phyloP scores from a whole-genome alignment of 2,329 filamentous ascomycete genomes.

The Trichoderma pleuroti region DNA sequence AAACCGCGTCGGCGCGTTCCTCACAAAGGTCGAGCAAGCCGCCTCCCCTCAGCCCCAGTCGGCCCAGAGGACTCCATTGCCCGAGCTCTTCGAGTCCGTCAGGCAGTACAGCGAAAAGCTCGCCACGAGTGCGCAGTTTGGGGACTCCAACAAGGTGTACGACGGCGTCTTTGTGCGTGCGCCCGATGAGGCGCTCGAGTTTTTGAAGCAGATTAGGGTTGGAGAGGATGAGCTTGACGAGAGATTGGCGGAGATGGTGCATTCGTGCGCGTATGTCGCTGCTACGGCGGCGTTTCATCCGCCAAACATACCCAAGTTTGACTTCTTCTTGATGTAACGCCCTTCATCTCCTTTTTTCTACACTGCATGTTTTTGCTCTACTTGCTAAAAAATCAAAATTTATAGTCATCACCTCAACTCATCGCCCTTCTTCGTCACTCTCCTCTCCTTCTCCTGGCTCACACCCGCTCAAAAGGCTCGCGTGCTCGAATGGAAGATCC shows the following conservation, averaged over 20 bases:
- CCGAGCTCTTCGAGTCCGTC: constrained; percentile 60
- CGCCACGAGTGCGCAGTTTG: constrained; percentile 42
- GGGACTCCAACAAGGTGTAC: constrained; percentile 60
- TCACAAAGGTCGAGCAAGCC: constrained; percentile 51
- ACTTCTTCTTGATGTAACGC: constrained; percentile 68
- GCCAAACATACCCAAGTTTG: constrained; percentile 66
- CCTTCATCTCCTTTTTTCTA: constrained; percentile 20
- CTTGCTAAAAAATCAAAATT: background rate
- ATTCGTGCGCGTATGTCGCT: constrained; percentile 52
- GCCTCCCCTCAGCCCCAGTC: constrained; percentile 28
- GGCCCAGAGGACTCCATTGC: constrained; percentile 28
- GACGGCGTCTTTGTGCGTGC: constrained; percentile 66
- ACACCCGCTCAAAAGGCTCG: constrained; percentile 58
- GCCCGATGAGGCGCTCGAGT: constrained; percentile 57
- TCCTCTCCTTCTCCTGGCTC: constrained; percentile 62
- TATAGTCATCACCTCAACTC: constrained; percentile 68
- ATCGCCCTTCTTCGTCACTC: constrained; percentile 66
- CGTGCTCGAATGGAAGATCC: constrained; percentile 77
- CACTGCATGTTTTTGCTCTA: background rate
- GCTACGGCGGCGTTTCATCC: constrained; percentile 58
- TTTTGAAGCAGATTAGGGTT: constrained; percentile 59
- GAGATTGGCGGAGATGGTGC: constrained; percentile 62
- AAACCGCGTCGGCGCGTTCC: constrained; percentile 50
- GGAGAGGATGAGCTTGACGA: constrained; percentile 54
- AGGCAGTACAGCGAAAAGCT: constrained; percentile 52